A percentile compares a stretch with the other conserved stretches of the same genome.
Conservation (phyloP, 2,329 filamentous ascomycete genomes). For the Dactylellina sp. region DNA sequence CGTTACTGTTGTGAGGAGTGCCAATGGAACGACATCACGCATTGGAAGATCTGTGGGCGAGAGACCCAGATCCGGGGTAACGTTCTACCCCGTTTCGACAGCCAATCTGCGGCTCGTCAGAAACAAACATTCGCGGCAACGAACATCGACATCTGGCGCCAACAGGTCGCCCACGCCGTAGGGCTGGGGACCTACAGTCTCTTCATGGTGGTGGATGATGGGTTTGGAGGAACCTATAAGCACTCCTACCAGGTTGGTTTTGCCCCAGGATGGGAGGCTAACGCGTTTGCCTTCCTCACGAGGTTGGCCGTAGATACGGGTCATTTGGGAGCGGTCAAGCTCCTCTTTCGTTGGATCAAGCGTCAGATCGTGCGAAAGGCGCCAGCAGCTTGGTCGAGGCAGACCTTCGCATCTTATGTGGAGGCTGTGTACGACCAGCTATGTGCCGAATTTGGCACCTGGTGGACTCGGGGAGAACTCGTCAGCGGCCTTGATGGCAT, state of each 20-base stretch:
- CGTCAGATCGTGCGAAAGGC: conserved; percentile 38
- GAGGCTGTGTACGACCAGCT: conserved; percentile 25
- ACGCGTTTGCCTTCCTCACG: conserved; percentile 32
- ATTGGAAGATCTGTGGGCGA: conserved; percentile 33
- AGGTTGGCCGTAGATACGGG: conserved; percentile 26
- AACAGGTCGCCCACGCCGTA: conserved; percentile 30
- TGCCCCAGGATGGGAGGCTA: conserved; percentile 30
- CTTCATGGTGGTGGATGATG: conserved; percentile 35
- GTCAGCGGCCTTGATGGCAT: conserved; percentile 11
- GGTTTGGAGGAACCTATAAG: conserved; percentile 10
- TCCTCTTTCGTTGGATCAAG: conserved; percentile 37
- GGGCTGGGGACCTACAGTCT: conserved; percentile 26
- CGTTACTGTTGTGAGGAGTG: conserved; percentile 33
- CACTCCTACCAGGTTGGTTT: conserved; percentile 31
- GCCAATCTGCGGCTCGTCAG: background rate
- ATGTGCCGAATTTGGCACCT: conserved; percentile 24
- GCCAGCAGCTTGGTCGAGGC: conserved; percentile 11
- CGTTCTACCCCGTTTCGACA: conserved; percentile 1
- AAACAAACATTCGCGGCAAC: conserved; percentile 23
- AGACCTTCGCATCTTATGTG: conserved; percentile 23
- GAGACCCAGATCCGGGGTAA: conserved; percentile 12
- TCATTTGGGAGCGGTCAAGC: conserved; percentile 15
- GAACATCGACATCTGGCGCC: conserved; percentile 30
- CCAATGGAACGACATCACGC: conserved; percentile 24
- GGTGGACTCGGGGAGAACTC: conserved; percentile 22